A percentile compares a stretch with the other conserved stretches of the same genome.
phyloP scores from a whole-genome alignment of 805 yeast species.

The Hanseniaspora meyeri region DNA sequence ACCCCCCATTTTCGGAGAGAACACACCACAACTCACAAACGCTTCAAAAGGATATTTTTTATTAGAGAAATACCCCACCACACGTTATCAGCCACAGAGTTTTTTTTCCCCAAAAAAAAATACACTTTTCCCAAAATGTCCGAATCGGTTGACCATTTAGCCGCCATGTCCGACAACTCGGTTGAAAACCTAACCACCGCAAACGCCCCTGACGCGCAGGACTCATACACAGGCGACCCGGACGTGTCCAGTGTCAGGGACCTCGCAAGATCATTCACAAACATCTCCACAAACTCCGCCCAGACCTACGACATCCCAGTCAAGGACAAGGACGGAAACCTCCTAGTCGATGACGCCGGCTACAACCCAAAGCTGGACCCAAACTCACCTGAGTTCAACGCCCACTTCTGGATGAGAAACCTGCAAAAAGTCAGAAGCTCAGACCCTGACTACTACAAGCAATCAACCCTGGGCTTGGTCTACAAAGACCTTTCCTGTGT shows the following conservation, averaged over 20 bases:
- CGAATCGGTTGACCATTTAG: no score
- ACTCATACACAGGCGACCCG: background rate
- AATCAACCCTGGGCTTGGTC: slow-evolving; percentile 44
- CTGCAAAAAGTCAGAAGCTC: slow-evolving; percentile 38
- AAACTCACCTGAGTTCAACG: slow-evolving; percentile 39
- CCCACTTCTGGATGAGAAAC: slow-evolving; percentile 54
- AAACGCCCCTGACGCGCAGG: background rate
- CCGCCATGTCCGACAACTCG: background rate
- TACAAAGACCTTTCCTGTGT: slow-evolving; percentile 49
- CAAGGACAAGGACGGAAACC: background rate
- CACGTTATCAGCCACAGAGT: background rate
- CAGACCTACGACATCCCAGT: background rate
- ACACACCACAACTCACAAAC: no score
- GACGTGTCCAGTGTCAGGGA: background rate
- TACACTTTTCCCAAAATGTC: no score
- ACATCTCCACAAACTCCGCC: background rate
- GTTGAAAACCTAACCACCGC: background rate
- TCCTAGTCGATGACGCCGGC: background rate
- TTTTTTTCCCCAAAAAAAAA: background rate
- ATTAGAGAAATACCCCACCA: background rate
- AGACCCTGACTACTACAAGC: slow-evolving; percentile 51
- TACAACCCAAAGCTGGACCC: slow-evolving; percentile 46
- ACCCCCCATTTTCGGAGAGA: no score
- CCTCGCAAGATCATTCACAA: slow-evolving; percentile 3
- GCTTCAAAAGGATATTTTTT: no score